Base-by-base conservation (phyloP, 192 early-diverging fungal species). In the Coemansia sp. region DNA sequence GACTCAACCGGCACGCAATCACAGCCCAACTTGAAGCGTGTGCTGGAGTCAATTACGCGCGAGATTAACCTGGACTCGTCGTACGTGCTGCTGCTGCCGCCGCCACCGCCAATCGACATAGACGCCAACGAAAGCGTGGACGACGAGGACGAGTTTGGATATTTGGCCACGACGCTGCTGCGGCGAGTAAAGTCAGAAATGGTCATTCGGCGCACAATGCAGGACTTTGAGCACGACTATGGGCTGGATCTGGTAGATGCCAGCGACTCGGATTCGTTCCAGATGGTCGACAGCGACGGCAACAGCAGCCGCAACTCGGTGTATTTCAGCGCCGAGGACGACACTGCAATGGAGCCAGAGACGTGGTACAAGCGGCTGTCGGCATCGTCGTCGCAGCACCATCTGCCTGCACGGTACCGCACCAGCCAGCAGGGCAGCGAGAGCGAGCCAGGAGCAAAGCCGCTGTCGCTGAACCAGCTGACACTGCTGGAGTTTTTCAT, bases 61-160 rank as follows among this genome's bases (percentile, higher is more conserved):
- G 74, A 78, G 65, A 78, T 78, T 49, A 78, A 78, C 56, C 39
- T 78, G 23, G 74, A 78, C 43, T 78, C 74, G 39, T 78, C 74
- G 30, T 78, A 78, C 23, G 74, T 78, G 41, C 52, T 78, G 47
- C 21, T 78, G 42, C 68, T 78, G 15, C 74, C 74, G 13, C 74
- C 74, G 19, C 74, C 74, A 28, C 74, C 74, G 43, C 74, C 74
- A 0, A 60, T 71, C 12, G 57, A 59, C 14, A 49, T 78, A 21
- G 57, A 63, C 15, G 51, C 55, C 35, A 53, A 61, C n/a, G 61
- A 68, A 23, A 49, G 52, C 10, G 67, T 54, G 11, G 63, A 69
- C 44, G 72, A 55, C 0, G 67, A 77, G 23, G 74, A 78, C 54
- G 74, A 71, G 50, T 78, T 78, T 64, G 74, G 68, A n/a, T 70